phyloP scores from a whole-genome alignment of 2,329 filamentous ascomycete genomes.

The Trichoderma sp. region DNA sequence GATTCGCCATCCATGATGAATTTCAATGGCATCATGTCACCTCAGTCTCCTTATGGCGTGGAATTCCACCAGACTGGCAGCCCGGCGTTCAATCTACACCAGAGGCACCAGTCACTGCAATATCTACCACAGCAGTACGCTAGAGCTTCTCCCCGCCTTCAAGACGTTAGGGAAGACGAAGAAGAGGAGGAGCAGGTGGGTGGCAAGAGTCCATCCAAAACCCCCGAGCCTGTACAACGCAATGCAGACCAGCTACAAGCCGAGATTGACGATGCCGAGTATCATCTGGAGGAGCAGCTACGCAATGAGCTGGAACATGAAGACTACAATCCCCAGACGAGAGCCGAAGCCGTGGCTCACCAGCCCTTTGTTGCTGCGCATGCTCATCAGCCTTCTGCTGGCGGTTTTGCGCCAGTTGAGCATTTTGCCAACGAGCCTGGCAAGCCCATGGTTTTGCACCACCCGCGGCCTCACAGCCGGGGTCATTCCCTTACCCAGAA shows the following conservation, averaged over 20 bases:
- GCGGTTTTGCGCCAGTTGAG: slow-evolving; percentile 51
- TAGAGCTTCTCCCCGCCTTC: slow-evolving; percentile 62
- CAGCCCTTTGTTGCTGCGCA: slow-evolving; percentile 39
- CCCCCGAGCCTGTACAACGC: slow-evolving; percentile 51
- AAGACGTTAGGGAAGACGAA: slow-evolving; percentile 72
- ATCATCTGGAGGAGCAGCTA: slow-evolving; percentile 78
- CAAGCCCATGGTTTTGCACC: slow-evolving; percentile 63
- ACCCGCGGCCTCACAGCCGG: slow-evolving; percentile 72
- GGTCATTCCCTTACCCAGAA: slow-evolving; percentile 71
- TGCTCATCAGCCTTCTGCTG: slow-evolving; percentile 48
- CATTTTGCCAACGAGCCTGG: slow-evolving; percentile 57
- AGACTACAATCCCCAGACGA: slow-evolving; percentile 68
- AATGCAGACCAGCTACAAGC: slow-evolving; percentile 74
- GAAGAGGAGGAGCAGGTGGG: slow-evolving; percentile 64
- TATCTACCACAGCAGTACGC: slow-evolving; percentile 58
- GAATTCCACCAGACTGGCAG: slow-evolving; percentile 50
- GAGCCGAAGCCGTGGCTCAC: slow-evolving; percentile 34
- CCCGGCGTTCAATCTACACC: slow-evolving; percentile 50
- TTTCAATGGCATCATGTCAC: slow-evolving; percentile 60
- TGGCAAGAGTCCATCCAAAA: slow-evolving; percentile 55
- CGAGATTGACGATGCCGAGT: slow-evolving; percentile 83
- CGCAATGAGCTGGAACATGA: slow-evolving; percentile 77
- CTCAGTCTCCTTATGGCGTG: slow-evolving; percentile 62
- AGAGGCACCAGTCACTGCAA: slow-evolving; percentile 61
- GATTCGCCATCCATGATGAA: slow-evolving; percentile 65